Base-by-base conservation (phyloP, 768 basidiomycete genomes). In the Leccinum obscurum region DNA sequence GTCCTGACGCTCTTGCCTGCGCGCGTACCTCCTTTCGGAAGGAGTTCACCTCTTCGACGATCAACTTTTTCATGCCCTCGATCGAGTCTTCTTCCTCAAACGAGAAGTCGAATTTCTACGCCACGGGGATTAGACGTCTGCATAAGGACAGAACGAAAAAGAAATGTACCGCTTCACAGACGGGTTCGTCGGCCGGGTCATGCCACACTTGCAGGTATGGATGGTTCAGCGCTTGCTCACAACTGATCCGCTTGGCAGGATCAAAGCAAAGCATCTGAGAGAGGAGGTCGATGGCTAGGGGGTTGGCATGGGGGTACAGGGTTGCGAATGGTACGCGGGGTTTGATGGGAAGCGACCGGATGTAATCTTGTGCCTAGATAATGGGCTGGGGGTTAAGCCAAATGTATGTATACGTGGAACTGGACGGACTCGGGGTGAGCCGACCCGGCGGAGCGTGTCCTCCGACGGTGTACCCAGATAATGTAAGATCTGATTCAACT, bases 401-500 rank as follows among this genome's bases (percentile, higher is more conserved):
- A 6, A 32, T 9, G 11, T 17, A 37, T 48, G 34, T 2, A 34
- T 34, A 30, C 2, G 50, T 22, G 44, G 7, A 32, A 35, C 37
- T 34, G 49, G 34, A 79, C 86, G 52, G 69, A 94, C 95, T 61
- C 97, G 83, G 34, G 97, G 96, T 39, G 92, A 94, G 24, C 97
- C 97, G 54, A 99, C 95, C 52, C 97, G 88, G 52, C 96, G 88
- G 13, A 99, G 85, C 0, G 97, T 97, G 62, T 96, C 93, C 72
- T 99, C 97, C 20, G 92, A 92, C 1, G 96, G 97, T 1, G 97
- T 98, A 26, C 97, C 97, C n/a, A 98, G 86, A 70, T 95, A 93
- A 74, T 98, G 95, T 39, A 99, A 81, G 70, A 99, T 98, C 76
- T 97, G 94, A 72, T 98, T 98, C 55, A 98, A 82, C 74, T 99